Evolutionary conservation across 495 filamentous ascomycete genomes (phyloP).

Genomic region (Tuber calosporum): DNA sequence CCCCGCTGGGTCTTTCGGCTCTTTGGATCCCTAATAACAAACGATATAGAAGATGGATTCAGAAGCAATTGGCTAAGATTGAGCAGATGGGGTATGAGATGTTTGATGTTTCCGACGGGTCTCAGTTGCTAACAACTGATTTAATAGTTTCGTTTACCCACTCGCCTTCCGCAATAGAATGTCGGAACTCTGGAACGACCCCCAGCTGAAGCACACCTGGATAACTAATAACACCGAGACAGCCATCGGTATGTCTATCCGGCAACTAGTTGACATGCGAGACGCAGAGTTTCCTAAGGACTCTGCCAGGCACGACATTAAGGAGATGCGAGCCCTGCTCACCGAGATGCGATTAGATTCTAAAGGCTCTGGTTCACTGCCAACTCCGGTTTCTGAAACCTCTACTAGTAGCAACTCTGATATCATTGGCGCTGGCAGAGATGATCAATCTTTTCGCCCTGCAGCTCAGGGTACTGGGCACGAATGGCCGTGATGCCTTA

Average conservation of each 20-base stretch:
- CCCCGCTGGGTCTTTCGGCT: constrained; percentile 64
- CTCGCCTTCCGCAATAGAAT: constrained; percentile 64
- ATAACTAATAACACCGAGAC: constrained; percentile 38
- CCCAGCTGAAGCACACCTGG: constrained; percentile 39
- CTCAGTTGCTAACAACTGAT: constrained; percentile 17
- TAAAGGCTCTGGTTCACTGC: constrained; percentile 36
- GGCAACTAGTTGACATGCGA: constrained; percentile 38
- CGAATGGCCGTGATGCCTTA: constrained; percentile 23
- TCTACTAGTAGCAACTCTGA: constrained; percentile 20
- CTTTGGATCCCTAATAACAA: constrained; percentile 69
- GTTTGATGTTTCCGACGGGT: constrained; percentile 12
- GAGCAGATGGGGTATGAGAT: constrained; percentile 73
- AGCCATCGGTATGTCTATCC: constrained; percentile 40
- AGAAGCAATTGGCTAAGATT: constrained; percentile 67
- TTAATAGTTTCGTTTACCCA: constrained; percentile 70
- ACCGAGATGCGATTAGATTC: constrained; percentile 38
- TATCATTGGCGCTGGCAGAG: constrained; percentile 7
- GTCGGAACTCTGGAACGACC: constrained; percentile 54
- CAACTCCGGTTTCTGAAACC: constrained; percentile 33
- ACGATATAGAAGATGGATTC: constrained; percentile 72
- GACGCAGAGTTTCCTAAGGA: constrained; percentile 37
- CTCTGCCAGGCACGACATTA: constrained; percentile 33
- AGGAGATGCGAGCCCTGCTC: constrained; percentile 38
- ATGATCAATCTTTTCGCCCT: constrained; percentile 25
- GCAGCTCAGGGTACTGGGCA: constrained; percentile 21